These are phyloP conservation scores for Metschnikowia picachoensis DNA, from an alignment of 805 yeast species.

Conservation along the genomic window DNA sequence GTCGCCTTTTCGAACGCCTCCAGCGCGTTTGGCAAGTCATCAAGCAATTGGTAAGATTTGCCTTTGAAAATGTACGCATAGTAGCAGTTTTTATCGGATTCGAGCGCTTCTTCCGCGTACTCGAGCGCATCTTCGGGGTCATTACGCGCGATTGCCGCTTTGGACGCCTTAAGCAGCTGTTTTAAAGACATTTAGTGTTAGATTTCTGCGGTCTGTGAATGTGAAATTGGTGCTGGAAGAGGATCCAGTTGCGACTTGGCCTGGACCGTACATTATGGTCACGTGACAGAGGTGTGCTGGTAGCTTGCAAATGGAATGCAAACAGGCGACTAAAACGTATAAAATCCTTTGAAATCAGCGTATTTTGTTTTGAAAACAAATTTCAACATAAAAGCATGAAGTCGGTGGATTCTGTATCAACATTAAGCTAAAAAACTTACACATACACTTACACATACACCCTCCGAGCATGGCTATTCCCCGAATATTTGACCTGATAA, in stretches of 20 bases:
- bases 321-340: too few species aligned
- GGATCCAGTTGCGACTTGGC: background rate
- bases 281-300: background rate
- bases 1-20: conserved; percentile 48
- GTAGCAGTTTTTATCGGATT: conserved; percentile 52
- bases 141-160: conserved; percentile 46
- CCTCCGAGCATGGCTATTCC: too few species aligned
- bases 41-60: conserved; percentile 53
- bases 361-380: too few species aligned
- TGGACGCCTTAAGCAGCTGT: conserved; percentile 35
- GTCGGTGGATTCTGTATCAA: too few species aligned
- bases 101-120: conserved; percentile 51
- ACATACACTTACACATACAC: too few species aligned
- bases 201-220: background rate
- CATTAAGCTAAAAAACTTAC: too few species aligned
- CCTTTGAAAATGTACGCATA: conserved; percentile 71
- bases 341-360: too few species aligned
- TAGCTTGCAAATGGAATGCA: background rate
- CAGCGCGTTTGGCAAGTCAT: conserved; percentile 37
- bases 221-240: background rate
- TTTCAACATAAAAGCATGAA: too few species aligned
- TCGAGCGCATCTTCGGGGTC: conserved; percentile 64
- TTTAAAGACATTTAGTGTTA: conserved; percentile 21
- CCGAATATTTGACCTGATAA: too few species aligned
- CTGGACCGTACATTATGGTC: background rate